Conservation (phyloP, 345 rosid species). For the Xanthoceras sorbifolium region DNA sequence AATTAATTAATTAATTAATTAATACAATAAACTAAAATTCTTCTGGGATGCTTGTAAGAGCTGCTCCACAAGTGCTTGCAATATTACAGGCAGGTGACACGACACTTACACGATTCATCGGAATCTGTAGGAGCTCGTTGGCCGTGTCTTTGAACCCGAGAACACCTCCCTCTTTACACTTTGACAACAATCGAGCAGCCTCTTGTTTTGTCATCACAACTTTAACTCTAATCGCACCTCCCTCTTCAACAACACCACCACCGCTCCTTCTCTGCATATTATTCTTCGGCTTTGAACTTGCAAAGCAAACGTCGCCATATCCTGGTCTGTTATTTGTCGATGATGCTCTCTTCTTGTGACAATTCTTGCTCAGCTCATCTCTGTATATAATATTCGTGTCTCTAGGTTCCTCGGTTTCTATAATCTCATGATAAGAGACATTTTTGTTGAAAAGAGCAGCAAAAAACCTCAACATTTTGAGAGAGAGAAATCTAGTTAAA, state of each 20-base stretch:
- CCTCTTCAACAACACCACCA: constrained; percentile 17
- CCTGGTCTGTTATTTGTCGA: constrained; percentile 4
- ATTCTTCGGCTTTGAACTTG: background rate
- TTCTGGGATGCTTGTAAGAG: constrained; percentile 35
- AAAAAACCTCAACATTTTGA: constrained; percentile 14
- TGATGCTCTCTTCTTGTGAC: background rate
- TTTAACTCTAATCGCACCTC: constrained; percentile 48
- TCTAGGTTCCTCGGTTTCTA: background rate
- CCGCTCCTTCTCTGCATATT: constrained; percentile 10
- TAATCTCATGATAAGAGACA: background rate
- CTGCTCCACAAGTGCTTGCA: background rate
- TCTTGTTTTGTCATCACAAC: constrained; percentile 65
- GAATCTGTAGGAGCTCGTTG: constrained; percentile 41
- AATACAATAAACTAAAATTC: constrained; percentile 18
- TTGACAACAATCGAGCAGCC: constrained; percentile 50
- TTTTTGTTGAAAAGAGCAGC: background rate
- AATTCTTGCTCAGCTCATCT: constrained; percentile 31
- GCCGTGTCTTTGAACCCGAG: constrained; percentile 54
- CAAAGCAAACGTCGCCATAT: constrained; percentile 4
- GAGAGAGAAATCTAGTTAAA: background rate
- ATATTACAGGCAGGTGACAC: constrained; percentile 1
- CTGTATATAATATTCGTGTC: constrained; percentile 25
- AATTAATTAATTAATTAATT: background rate
- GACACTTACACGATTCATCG: constrained; percentile 43
- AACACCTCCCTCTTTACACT: constrained; percentile 52